A percentile compares a stretch with the other conserved stretches of the same genome.
These are phyloP conservation scores for Chaetomiaceae sp. DNA, from an alignment of 2,329 filamentous ascomycete species.

Conservation along the genomic window DNA sequence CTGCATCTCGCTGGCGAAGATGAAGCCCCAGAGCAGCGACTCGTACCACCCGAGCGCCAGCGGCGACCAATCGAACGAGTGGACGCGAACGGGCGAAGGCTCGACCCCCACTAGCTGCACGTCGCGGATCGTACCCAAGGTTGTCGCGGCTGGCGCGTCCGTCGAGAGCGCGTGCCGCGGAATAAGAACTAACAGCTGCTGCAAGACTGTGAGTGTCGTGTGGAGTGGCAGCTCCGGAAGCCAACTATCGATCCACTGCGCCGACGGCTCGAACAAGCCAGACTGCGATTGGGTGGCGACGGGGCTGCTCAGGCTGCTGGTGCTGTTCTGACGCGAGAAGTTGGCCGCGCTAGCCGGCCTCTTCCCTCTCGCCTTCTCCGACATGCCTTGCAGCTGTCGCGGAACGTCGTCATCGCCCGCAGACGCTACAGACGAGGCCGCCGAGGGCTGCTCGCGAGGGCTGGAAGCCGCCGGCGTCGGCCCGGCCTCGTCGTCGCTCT, in stretches of 20 bases:
- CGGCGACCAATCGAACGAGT: conserved; percentile 91
- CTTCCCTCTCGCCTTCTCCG: conserved; percentile 93
- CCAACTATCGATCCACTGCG: conserved; percentile 88
- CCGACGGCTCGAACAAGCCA: conserved; percentile 68
- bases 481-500: conserved; percentile 45
- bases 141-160: conserved; percentile 39
- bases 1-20: conserved; percentile 87
- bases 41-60: conserved; percentile 93
- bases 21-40: conserved; percentile 85
- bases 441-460: conserved; percentile 55
- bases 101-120: conserved; percentile 67
- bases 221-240: conserved; percentile 86
- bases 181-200: conserved; percentile 55
- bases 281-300: conserved; percentile 49
- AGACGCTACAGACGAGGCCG: conserved; percentile 63
- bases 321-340: conserved; percentile 88
- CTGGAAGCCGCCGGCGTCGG: conserved; percentile 58
- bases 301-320: conserved; percentile 67
- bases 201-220: conserved; percentile 72
- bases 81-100: conserved; percentile 65
- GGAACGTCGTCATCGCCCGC: conserved; percentile 72
- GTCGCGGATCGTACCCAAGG: conserved; percentile 50
- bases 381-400: conserved; percentile 82
- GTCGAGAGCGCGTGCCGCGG: conserved; percentile 42
- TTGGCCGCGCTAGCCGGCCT: conserved; percentile 77